Base-by-base conservation (phyloP, 2,329 filamentous ascomycete genomes). In the Claviceps quebecensis region DNA sequence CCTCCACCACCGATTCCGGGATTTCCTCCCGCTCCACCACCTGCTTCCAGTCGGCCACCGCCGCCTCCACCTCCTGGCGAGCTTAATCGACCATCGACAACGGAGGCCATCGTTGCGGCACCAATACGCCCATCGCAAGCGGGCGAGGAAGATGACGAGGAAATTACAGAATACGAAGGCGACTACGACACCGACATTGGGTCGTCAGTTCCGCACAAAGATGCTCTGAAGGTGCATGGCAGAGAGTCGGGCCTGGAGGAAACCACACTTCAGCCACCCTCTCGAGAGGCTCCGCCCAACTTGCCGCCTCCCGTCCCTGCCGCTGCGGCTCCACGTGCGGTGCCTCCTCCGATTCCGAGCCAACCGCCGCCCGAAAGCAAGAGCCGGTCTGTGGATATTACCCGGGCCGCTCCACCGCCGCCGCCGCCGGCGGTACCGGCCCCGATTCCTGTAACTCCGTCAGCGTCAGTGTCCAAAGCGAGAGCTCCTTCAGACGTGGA, bases 111-210 rank as follows among this genome's bases (percentile, higher is more conserved):
- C 47, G 59, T 64, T 2, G 58, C 69, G 11, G 68, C 72, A 13
- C 69, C 75, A 23, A 58, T 68, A 51, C 62, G 74, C 55, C 67
- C 67, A 11, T 58, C 61, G 9, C 66, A 69, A 52, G 71, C 71
- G 54, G 76, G 70, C 23, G 83, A 85, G 36, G 81, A 81, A 36
- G 83, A 84, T 14, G 83, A 81, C 26, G 87, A 86, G 53, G 89
- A 94, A 61, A 77, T 88, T 37, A 94, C 88, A 0, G 91, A 96
- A 62, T 97, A 97, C 62, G 93, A 98, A 63, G 93, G 91, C 6
- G 93, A 97, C 63, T 97, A 97, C 64, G 93, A 97, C 60, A 97
- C 93, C 6, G 93, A 97, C 64, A 97, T 97, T 63, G 90, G 86
- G 1, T 87, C 90, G n/a, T 84, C 87, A 9, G 88, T 81, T n/a